These are phyloP conservation scores for Vicia faba DNA, from an alignment of 306 rosid species.

Conservation along the genomic window DNA sequence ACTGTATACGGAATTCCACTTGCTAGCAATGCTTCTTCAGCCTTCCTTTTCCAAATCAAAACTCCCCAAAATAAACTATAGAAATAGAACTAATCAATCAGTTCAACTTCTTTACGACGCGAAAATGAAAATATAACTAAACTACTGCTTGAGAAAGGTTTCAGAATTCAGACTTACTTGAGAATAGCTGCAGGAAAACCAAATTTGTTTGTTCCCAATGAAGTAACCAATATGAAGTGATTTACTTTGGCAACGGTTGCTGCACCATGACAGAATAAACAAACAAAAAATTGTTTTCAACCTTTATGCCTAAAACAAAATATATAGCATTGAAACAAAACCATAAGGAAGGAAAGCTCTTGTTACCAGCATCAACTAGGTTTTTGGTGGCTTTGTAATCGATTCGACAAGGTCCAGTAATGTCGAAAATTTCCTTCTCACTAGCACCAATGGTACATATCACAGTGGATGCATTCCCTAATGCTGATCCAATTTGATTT, in stretches of 20 bases:
- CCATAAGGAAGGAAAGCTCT: conserved; percentile 19
- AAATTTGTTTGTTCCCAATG: conserved; percentile 90
- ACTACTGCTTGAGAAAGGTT: no score
- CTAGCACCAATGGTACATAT: conserved; percentile 97
- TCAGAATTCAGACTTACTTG: conserved; percentile 56
- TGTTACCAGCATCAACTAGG: conserved; percentile 75
- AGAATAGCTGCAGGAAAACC: conserved; percentile 98
- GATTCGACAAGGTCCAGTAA: conserved; percentile 90
- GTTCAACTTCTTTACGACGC: conserved; percentile 28
- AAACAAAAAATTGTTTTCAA: conserved; percentile 29
- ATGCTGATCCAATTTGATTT: conserved; percentile 61
- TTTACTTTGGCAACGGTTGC: conserved; percentile 74
- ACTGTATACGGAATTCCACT: conserved; percentile 95
- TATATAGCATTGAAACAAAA: background rate
- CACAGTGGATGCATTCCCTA: conserved; percentile 78
- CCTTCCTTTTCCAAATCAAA: conserved; percentile 92
- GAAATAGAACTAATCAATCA: conserved; percentile 37
- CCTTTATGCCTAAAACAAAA: conserved; percentile 1
- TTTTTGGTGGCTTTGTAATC: conserved; percentile 87
- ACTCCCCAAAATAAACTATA: conserved; percentile 98
- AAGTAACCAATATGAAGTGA: conserved; percentile 86
- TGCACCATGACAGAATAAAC: conserved; percentile 42
- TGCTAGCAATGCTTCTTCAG: conserved; percentile 87
- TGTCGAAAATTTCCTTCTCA: conserved; percentile 88
- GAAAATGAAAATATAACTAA: no score